These are phyloP conservation scores for Dipteronia sinensis DNA, from an alignment of 345 rosid genomes.

Conservation along the genomic window DNA sequence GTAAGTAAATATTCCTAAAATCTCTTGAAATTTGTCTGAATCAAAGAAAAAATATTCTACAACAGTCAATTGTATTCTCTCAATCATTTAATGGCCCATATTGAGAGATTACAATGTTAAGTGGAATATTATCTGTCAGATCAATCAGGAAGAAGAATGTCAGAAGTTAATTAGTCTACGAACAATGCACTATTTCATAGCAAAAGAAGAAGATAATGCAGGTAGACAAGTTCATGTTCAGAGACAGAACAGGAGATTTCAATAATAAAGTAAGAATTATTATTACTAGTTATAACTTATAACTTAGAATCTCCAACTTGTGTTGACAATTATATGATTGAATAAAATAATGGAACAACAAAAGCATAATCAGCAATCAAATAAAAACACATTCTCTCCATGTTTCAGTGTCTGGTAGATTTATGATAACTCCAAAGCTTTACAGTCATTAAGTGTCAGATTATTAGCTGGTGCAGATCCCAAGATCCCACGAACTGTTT, in stretches of 20 bases:
- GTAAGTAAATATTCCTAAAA: no score
- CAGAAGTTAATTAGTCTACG: not conserved
- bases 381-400: conserved; percentile 78
- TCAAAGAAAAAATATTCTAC: no score
- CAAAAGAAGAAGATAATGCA: not conserved
- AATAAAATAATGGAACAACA: conserved; percentile 9
- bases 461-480: conserved; percentile 59
- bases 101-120: not conserved
- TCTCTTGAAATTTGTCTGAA: no score
- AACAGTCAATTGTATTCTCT: no score
- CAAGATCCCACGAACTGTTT: conserved; percentile 65
- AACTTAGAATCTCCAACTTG: not conserved
- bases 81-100: no score
- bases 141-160: no score
- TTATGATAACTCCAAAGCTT: conserved; percentile 62
- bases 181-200: not conserved
- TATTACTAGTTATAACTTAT: not conserved
- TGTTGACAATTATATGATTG: conserved; percentile 35
- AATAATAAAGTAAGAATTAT: conserved; percentile 4
- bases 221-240: not conserved
- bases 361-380: conserved; percentile 28
- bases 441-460: conserved; percentile 54
- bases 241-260: not conserved
- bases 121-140: no score
- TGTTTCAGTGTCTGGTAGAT: conserved; percentile 71